Conservation (phyloP, 306 rosid genomes). For the Gynostemma pentaphyllum region DNA sequence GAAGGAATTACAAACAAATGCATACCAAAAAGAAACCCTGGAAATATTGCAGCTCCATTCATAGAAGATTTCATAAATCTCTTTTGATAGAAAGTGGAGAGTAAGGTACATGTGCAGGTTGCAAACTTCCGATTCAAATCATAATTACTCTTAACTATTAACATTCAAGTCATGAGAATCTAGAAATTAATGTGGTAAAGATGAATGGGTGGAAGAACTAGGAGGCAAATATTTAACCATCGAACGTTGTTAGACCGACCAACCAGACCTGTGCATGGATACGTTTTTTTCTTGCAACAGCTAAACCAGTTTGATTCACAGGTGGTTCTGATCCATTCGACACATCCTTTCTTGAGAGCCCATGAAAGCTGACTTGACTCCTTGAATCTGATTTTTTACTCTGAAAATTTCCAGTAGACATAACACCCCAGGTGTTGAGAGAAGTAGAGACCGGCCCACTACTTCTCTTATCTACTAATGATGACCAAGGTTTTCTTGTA, state of each 20-base stretch:
- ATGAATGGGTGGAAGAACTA: neutral
- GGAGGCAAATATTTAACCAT: neutral
- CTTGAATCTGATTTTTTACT: constrained; percentile 45
- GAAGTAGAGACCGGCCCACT: constrained; percentile 46
- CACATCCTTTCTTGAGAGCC: constrained; percentile 56
- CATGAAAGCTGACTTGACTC: constrained; percentile 43
- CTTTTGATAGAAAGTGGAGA: neutral
- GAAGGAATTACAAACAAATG: neutral
- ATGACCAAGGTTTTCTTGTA: constrained; percentile 60
- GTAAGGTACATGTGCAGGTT: neutral
- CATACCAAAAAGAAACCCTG: neutral
- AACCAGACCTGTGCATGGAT: constrained; percentile 71
- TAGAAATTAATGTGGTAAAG: neutral
- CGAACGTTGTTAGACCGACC: constrained; percentile 22
- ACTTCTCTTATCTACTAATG: constrained; percentile 42
- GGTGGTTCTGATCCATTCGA: constrained; percentile 58
- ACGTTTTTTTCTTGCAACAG: constrained; percentile 66
- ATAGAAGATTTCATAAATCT: neutral
- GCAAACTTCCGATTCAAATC: neutral
- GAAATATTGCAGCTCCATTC: too few species aligned
- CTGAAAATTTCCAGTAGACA: constrained; percentile 49
- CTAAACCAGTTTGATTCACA: constrained; percentile 53
- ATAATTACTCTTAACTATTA: neutral
- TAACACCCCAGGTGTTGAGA: constrained; percentile 39
- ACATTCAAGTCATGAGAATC: constrained; percentile 5